Evolutionary conservation across 805 yeast genomes (phyloP), one percentile per base, ranked within the genome.

Genomic region (Starmerella sp.): DNA sequence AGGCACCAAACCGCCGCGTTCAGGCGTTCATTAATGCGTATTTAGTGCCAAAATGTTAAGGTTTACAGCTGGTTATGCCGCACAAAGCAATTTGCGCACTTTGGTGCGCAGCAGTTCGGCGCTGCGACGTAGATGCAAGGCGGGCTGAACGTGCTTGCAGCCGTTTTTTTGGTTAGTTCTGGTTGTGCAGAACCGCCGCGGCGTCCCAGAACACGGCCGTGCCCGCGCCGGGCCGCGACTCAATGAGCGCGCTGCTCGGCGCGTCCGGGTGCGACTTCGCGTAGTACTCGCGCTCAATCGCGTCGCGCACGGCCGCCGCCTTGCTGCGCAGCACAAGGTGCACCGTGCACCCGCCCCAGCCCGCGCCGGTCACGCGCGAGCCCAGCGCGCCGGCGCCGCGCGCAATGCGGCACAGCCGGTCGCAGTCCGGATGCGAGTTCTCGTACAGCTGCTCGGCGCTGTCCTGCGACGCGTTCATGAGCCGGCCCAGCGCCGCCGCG

Each of bases 301-400:
- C 80, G 2, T 58, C 54, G 9, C 68, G 66, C 32, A 80, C 71
- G 2, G 53, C 52, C 0, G 63, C 65, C 10, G 76, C 68, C 56
- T 71, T 74, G 56, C 73, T 73, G 5, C 70, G 69, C 3, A 76
- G 69, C 10, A 83, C 78, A 54, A 83, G 67, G 64, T 82, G 86
- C n/a, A 83, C 84, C 0, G 84, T 74, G 34, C 82, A 79, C 6
- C 89, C 89, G 36, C 89, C 89, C 76, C 81, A 83, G 4, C 90
- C 90, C 17, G 90, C 89, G 31, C 89, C 90, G 9, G 89, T 83
- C n/a, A 81, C 75, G 53, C 90, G 73, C 1, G 86, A 79, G 15
- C 89, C 89, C 56, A 68, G 73, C 0, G 86, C 72, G 4, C 88
- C 89, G 57, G 76, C 73, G 1, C 59, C 64, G 42, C 71, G 65